These are phyloP conservation scores for Dicorynia guianensis DNA, from an alignment of 306 rosid species.

Conservation along the genomic window DNA sequence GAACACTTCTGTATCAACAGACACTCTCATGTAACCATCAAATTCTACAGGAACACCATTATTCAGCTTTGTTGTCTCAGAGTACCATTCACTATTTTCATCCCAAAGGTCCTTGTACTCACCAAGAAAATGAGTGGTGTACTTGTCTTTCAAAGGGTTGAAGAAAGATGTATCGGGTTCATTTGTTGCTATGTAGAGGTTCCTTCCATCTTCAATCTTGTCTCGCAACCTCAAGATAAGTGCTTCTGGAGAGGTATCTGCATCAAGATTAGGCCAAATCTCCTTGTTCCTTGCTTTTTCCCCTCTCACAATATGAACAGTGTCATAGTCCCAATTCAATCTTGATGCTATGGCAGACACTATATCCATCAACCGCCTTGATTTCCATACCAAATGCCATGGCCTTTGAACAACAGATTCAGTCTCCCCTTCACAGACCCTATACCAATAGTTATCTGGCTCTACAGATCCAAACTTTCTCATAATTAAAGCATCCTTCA, in stretches of 20 bases:
- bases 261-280: slow-evolving; percentile 96
- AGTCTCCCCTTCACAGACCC: slow-evolving; percentile 98
- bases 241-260: slow-evolving; percentile 79
- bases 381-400: slow-evolving; percentile 96
- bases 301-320: slow-evolving; percentile 92
- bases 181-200: slow-evolving; percentile 85
- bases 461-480: slow-evolving; percentile 90
- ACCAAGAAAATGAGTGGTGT: slow-evolving; percentile 80
- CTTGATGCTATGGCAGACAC: slow-evolving; percentile 83
- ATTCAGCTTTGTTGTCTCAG: slow-evolving; percentile 77
- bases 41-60: slow-evolving; percentile 79
- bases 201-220: slow-evolving; percentile 86
- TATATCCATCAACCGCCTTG: slow-evolving; percentile 91
- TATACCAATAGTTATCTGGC: slow-evolving; percentile 95
- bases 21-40: slow-evolving; percentile 97
- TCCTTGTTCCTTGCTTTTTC: slow-evolving; percentile 90
- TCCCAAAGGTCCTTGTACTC: slow-evolving; percentile 97
- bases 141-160: slow-evolving; percentile 89
- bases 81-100: slow-evolving; percentile 80
- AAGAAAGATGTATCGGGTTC: slow-evolving; percentile 80
- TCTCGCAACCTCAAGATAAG: slow-evolving; percentile 77
- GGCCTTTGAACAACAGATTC: slow-evolving; percentile 90
- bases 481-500: slow-evolving; percentile 81
- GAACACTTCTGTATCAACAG: slow-evolving; percentile 95
- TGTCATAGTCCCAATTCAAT: slow-evolving; percentile 93